Base-by-base conservation (phyloP, 495 filamentous ascomycete species). In the Articulospora tetracladia region DNA sequence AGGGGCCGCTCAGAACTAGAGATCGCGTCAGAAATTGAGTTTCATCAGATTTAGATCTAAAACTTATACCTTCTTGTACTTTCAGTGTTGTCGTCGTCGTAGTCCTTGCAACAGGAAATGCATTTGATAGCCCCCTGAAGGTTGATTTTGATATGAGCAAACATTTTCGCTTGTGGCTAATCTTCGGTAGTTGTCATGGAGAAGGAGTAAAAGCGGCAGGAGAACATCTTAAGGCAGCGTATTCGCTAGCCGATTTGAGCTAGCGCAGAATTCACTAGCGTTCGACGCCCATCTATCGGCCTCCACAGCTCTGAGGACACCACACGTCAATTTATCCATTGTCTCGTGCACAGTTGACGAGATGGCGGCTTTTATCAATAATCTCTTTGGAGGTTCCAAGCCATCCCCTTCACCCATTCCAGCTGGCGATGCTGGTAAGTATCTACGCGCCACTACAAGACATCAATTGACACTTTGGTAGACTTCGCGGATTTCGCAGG, bases 401-500 rank as follows among this genome's bases (percentile, higher is more conserved):
- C 70, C 82, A 60, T 73, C 81, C 27, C 72, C 64, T 53, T 75
- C 72, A 57, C 74, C 80, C 47, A 70, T 68, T 52, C 75, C 80
- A 36, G 71, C 64, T 41, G 74, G 73, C 58, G 85, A 89, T 67
- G 81, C 86, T 73, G 86, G 85, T 89, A 79, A 70, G 84, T 20
- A 20, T 30, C 17, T 59, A 49, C 56, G 20, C 53, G 20, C 55
- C 34, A 27, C 6, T 36, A 22, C 4, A 41, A 56, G 32, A 19
- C 49, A 51, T 22, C 55, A 36, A 59, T 66, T 19, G 46, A 41
- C 22, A 7, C 47, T 10, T 49, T 13, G 30, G 30, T 22, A 93
- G 89, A 90, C 70, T 92, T 93, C 68, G 88, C 85, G 70, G 89
- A 93, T 72, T 93, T 90, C 64, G 84, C 87, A 26, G 82, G 81